Evolutionary conservation across 345 rosid species (phyloP), one percentile per base, ranked within the genome.

Genomic region (Turnera subulata): DNA sequence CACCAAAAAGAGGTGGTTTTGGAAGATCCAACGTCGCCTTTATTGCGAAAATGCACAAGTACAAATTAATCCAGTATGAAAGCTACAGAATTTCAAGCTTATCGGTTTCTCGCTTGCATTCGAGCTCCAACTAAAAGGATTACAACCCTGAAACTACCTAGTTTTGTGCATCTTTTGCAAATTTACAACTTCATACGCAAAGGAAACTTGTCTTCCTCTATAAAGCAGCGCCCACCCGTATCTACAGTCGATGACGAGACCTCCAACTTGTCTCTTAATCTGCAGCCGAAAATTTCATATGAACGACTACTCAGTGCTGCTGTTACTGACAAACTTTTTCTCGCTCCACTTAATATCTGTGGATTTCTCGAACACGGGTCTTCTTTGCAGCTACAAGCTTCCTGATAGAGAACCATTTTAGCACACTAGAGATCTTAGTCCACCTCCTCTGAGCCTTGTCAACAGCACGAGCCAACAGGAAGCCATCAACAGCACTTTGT

Each of bases 371-470:
- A 56, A 35, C 57, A 33, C 44, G 57, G 23, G 48, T 60, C 74
- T 61, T 78, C 74, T 63, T 82, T 51, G 58, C 62, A 49, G 73
- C 73, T 62, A 76, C 90, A 47, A 59, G 70, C 63, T 58, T 88
- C 72, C 75, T 78, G 26, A 89, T 69, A 15, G 82, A 74, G 55
- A 93, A 77, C 93, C 91, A 89, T 72, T 85, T 86, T 56, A 91
- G 71, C 55, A 93, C 87, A 32, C 88, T 85, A 62, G 75, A 84
- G 42, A 93, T 66, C 82, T 80, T 93, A 43, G 84, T 81, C 99
- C 99, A 93, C 72, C 97, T 81, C 76, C 63, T 84, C 56, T 84
- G 84, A 22, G 95, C 97, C 62, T 80, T 80, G 48, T 62, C 84
- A 8, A 70, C 72, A 20, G 71, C 45, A 42, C 72, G 82, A 50